A percentile compares a stretch with the other conserved stretches of the same genome.
Evolutionary conservation across 768 basidiomycete species (phyloP).

Genomic region (Naganishia antarctica): DNA sequence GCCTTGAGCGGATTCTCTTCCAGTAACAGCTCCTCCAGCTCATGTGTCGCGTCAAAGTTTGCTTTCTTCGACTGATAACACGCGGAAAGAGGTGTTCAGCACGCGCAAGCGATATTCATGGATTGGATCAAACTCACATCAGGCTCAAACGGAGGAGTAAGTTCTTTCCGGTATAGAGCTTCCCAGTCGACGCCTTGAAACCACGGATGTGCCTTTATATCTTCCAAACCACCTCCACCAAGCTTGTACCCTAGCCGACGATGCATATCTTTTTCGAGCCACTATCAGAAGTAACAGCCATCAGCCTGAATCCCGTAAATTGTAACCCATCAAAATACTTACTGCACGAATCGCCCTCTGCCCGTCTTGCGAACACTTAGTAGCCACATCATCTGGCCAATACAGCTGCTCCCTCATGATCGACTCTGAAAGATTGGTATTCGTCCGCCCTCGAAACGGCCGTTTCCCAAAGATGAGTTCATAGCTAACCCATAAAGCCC

Average conservation of each 20-base stretch:
- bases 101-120: not conserved
- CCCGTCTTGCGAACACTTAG: slow-evolving; percentile 68
- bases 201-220: slow-evolving; percentile 79
- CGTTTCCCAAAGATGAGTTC: slow-evolving; percentile 86
- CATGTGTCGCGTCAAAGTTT: slow-evolving; percentile 97
- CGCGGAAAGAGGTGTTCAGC: slow-evolving; percentile 22
- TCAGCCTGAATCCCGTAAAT: too few relatives aligned
- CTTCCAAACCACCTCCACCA: slow-evolving; percentile 71
- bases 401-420: slow-evolving; percentile 80
- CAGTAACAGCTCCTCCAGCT: slow-evolving; percentile 87
- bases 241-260: slow-evolving; percentile 75
- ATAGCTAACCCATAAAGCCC: slow-evolving; percentile 50
- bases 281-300: slow-evolving; percentile 52
- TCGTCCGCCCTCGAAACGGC: slow-evolving; percentile 89
- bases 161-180: slow-evolving; percentile 59
- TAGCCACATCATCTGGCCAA: slow-evolving; percentile 85
- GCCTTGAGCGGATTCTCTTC: slow-evolving; percentile 98
- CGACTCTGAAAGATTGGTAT: slow-evolving; percentile 83
- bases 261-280: slow-evolving; percentile 77
- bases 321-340: too few relatives aligned
- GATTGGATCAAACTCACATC: slow-evolving; percentile 61
- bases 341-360: slow-evolving; percentile 76
- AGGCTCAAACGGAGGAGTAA: slow-evolving; percentile 78
- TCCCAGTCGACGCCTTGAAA: slow-evolving; percentile 77
- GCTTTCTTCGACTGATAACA: slow-evolving; percentile 82